These are phyloP conservation scores for Capsicum pubescens DNA, from an alignment of 257 asterid genomes.

Conservation along the genomic window DNA sequence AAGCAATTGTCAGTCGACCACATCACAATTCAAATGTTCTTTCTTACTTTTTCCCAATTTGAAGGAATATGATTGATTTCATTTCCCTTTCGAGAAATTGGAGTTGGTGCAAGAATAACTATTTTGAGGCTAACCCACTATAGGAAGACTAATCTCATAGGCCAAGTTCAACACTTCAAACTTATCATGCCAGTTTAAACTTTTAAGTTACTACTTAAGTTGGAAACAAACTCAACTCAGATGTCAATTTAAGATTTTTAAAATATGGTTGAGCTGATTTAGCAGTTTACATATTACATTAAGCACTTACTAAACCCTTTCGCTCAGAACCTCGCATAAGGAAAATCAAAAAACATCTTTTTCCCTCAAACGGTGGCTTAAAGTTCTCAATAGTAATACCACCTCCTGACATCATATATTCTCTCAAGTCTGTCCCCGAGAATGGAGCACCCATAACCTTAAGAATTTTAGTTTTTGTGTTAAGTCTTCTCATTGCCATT, in stretches of 20 bases:
- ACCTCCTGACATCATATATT: conserved; percentile 98
- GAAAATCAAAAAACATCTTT: conserved; percentile 95
- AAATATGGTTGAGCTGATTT: background rate
- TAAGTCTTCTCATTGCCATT: conserved; percentile 69
- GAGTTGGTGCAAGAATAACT: background rate
- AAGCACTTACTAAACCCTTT: conserved; percentile 82
- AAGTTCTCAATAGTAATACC: conserved; percentile 72
- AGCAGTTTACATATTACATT: background rate
- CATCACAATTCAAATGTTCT: background rate
- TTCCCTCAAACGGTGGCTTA: conserved; percentile 71
- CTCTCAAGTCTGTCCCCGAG: conserved; percentile 90
- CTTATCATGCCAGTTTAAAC: background rate
- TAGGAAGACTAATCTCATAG: background rate
- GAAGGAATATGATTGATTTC: background rate
- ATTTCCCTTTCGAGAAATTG: background rate
- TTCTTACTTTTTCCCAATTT: background rate
- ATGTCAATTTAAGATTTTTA: background rate
- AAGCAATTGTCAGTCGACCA: background rate
- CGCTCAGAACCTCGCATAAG: conserved; percentile 89
- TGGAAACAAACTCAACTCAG: conserved; percentile 11
- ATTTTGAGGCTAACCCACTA: background rate
- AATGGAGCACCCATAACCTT: conserved; percentile 99
- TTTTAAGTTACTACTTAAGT: background rate
- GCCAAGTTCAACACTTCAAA: background rate
- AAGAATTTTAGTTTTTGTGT: conserved; percentile 89